phyloP scores from a whole-genome alignment of 1,284 basidiomycete species.

The Phaffia rhodozyma region DNA sequence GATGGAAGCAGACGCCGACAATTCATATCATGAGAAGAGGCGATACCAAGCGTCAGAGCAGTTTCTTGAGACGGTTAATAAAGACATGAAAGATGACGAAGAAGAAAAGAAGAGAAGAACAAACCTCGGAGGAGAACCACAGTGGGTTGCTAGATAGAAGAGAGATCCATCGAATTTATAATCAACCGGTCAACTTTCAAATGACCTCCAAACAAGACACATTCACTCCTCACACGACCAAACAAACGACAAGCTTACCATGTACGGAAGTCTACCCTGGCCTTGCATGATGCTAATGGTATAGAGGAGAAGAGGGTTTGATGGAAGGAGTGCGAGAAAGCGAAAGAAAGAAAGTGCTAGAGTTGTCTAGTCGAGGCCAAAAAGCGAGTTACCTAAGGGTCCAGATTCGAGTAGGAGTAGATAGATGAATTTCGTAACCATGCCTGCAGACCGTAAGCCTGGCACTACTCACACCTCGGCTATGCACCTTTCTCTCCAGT shows the following conservation, averaged over 20 bases:
- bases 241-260: neutral
- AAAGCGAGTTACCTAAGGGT: no score
- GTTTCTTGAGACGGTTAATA: neutral
- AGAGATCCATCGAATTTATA: neutral
- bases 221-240: neutral
- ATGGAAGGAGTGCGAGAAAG: neutral
- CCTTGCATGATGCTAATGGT: neutral
- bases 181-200: neutral
- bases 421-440: no score
- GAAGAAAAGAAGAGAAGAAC: slow-evolving; percentile 14
- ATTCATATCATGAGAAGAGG: neutral
- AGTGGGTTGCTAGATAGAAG: slow-evolving; percentile 64
- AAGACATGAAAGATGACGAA: neutral
- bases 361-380: neutral
- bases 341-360: neutral
- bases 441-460: no score
- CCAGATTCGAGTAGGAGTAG: no score
- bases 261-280: slow-evolving; percentile 2
- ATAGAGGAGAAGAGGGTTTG: neutral
- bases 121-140: slow-evolving; percentile 67
- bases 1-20: neutral
- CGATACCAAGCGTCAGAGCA: neutral
- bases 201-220: neutral
- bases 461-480: no score
- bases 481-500: no score